These are phyloP conservation scores for Chlamydomonas applanata DNA, from an alignment of 139 green algal genomes.

Conservation along the genomic window DNA sequence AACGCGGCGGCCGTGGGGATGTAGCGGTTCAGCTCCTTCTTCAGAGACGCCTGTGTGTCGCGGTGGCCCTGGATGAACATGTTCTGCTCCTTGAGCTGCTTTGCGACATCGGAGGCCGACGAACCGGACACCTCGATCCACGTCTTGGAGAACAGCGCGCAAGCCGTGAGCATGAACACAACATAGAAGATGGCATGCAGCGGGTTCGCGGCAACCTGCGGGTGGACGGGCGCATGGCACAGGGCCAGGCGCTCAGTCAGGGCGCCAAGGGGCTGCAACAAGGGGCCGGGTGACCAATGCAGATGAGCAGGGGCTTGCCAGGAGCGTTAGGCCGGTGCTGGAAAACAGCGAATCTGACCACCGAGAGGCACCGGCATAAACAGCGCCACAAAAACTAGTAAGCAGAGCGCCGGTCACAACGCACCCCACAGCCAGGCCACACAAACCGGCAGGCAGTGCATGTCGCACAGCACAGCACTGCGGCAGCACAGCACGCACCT, in stretches of 20 bases:
- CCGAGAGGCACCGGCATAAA: no score
- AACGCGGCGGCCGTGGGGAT: constrained; percentile 86
- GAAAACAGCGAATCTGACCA: no score
- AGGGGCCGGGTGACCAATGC: no score
- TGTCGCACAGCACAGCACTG: no score
- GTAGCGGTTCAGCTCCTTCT: constrained; percentile 94
- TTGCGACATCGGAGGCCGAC: constrained; percentile 91
- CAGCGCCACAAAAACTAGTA: no score
- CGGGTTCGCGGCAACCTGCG: constrained; percentile 82
- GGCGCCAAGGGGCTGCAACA: no score
- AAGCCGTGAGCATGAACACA: constrained; percentile 96
- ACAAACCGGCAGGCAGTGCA: no score
- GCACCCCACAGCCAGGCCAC: no score
- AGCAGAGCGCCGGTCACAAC: no score
- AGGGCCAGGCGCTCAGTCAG: neutral
- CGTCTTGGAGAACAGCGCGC: constrained; percentile 99
- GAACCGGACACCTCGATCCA: constrained; percentile 99
- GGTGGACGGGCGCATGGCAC: neutral
- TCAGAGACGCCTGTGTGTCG: constrained; percentile 79
- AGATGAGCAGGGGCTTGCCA: no score
- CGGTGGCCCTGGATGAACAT: constrained; percentile 79
- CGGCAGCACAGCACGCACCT: constrained; percentile 34
- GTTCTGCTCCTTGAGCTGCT: constrained; percentile 97
- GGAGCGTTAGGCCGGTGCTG: no score
- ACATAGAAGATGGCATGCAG: constrained; percentile 98